These are phyloP conservation scores for Eutrema japonicum DNA, from an alignment of 345 rosid species.

Conservation along the genomic window DNA sequence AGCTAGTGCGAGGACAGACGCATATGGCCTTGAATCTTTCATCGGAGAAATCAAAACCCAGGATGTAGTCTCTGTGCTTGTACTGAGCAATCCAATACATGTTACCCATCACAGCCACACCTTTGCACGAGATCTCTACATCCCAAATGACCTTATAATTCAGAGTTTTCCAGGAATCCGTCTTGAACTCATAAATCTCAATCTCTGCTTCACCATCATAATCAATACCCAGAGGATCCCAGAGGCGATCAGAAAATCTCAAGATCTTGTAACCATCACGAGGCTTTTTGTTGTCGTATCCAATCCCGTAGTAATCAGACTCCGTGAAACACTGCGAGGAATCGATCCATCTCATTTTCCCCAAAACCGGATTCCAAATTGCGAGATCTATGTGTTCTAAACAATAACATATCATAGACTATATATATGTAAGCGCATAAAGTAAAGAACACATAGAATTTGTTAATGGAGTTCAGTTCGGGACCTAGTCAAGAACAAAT, in stretches of 20 bases:
- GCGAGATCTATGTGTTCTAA: too few species aligned
- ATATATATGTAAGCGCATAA: too few species aligned
- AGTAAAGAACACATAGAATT: too few species aligned
- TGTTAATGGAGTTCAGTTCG: too few species aligned
- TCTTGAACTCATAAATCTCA: background rate
- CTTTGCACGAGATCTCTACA: background rate
- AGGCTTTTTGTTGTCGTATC: background rate
- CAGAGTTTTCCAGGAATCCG: background rate
- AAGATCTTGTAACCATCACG: slow-evolving; percentile 6
- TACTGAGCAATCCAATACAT: too few species aligned
- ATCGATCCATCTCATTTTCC: background rate
- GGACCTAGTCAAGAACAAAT: too few species aligned
- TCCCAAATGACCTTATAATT: background rate
- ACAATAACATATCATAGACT: too few species aligned
- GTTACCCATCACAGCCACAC: background rate
- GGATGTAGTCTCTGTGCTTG: too few species aligned
- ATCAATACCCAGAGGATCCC: too few species aligned
- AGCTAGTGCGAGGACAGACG: too few species aligned
- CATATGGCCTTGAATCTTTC: too few species aligned
- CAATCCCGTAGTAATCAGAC: background rate
- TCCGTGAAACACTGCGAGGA: background rate
- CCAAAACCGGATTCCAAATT: slow-evolving; percentile 1
- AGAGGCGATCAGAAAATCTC: background rate
- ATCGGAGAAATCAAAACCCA: too few species aligned
- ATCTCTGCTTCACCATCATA: background rate